These are phyloP conservation scores for Spinellus fusiger DNA, from an alignment of 192 early-diverging fungal genomes.

Conservation along the genomic window DNA sequence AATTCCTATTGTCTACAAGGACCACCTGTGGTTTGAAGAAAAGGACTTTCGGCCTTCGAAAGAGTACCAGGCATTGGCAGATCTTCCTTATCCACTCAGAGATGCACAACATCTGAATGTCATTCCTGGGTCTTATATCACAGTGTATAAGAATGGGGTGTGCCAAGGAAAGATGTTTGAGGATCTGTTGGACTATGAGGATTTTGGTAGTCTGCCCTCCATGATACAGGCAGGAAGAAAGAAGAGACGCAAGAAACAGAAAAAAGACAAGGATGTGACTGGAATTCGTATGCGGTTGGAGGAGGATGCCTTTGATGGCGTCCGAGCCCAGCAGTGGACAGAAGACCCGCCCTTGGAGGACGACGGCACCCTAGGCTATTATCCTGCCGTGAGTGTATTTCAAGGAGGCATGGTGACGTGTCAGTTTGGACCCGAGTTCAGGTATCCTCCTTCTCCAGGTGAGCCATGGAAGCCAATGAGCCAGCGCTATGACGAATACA, in stretches of 20 bases:
- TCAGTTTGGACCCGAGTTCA: conserved; percentile 61
- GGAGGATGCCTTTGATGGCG: conserved; percentile 22
- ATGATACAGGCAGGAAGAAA: conserved; percentile 7
- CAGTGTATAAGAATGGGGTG: conserved; percentile 59
- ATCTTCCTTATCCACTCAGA: conserved; percentile 20
- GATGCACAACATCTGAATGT: conserved; percentile 11
- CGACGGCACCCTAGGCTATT: conserved; percentile 61
- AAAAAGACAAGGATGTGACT: conserved; percentile 7
- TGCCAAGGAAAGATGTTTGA: conserved; percentile 52
- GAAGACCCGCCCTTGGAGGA: conserved; percentile 45
- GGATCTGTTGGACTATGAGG: conserved; percentile 40
- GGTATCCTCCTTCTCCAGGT: conserved; percentile 40
- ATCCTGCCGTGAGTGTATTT: conserved; percentile 57
- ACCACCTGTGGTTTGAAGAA: conserved; percentile 47
- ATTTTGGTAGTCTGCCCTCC: conserved; percentile 22
- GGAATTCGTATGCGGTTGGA: conserved; percentile 7
- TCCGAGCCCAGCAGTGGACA: conserved; percentile 28
- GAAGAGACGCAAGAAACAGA: conserved; percentile 21
- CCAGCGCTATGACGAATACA: conserved; percentile 46
- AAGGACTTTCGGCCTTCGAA: conserved; percentile 48
- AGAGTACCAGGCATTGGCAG: conserved; percentile 44
- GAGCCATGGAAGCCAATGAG: conserved; percentile 51
- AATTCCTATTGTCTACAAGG: conserved; percentile 48
- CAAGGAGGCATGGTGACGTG: conserved; percentile 52
- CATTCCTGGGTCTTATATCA: conserved; percentile 51